Evolutionary conservation across 2,329 filamentous ascomycete species (phyloP).

Genomic region (Phialophora macrospora): DNA sequence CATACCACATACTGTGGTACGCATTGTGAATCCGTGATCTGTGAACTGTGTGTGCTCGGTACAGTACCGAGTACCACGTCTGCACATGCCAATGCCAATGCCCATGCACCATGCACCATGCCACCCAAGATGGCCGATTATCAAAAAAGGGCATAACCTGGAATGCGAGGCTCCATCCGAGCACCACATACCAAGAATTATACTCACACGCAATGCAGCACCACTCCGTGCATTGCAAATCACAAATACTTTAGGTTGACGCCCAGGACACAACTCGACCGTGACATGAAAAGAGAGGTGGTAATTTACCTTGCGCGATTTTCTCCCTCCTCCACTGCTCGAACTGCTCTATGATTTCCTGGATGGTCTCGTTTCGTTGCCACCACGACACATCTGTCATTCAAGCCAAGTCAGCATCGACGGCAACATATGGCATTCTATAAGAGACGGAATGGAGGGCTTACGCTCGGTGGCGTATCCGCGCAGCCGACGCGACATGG

Average conservation of each 20-base stretch:
- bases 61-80: no score
- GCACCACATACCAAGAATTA: background rate
- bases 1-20: background rate
- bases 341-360: slow-evolving; percentile 23
- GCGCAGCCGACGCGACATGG: slow-evolving; percentile 19
- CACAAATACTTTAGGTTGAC: background rate
- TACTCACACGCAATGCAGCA: background rate
- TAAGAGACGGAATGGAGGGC: background rate
- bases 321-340: slow-evolving; percentile 28
- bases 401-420: background rate
- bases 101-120: no score
- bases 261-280: background rate
- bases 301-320: slow-evolving; percentile 16
- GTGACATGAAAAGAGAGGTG: background rate
- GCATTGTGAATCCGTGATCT: no score
- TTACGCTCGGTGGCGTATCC: slow-evolving; percentile 19
- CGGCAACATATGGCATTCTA: no score
- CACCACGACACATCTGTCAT: slow-evolving; percentile 24
- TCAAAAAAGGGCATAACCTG: background rate
- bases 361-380: slow-evolving; percentile 28
- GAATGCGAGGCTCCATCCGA: background rate
- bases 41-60: no score
- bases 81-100: no score
- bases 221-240: background rate
- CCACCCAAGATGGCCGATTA: background rate